phyloP scores from a whole-genome alignment of 805 yeast species.

The Wickerhamomyces pijperi region DNA sequence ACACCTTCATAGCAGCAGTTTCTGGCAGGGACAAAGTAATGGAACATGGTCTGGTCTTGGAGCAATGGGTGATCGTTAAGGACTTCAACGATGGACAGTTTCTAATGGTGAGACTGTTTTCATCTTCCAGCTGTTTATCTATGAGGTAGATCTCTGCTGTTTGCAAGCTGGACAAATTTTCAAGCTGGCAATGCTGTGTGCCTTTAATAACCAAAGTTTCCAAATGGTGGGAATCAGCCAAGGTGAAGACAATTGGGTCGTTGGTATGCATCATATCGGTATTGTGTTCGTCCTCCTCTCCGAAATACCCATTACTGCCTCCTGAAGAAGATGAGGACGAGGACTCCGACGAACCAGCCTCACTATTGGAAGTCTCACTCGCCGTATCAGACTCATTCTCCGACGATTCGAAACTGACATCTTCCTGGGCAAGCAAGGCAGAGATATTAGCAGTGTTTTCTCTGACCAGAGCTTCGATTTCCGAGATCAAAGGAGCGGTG shows the following conservation, averaged over 20 bases:
- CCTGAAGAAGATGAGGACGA: too few species aligned
- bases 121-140: neutral
- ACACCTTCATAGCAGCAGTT: neutral
- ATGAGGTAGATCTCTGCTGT: neutral
- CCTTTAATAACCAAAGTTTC: neutral
- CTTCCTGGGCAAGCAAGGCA: neutral
- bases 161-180: neutral
- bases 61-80: neutral
- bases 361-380: too few species aligned
- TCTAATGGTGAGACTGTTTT: neutral
- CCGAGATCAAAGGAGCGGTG: neutral
- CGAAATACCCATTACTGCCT: too few species aligned
- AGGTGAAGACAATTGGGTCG: neutral
- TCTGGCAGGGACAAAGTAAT: neutral
- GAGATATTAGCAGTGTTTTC: neutral
- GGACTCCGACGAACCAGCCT: too few species aligned
- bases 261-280: neutral
- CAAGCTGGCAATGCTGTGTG: neutral
- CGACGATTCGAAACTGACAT: neutral
- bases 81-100: neutral
- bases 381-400: neutral
- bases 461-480: neutral
- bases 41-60: neutral
- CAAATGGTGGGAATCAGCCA: neutral
- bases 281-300: too few species aligned